A percentile compares a stretch with the other conserved stretches of the same genome.
phyloP scores from a whole-genome alignment of 2,329 filamentous ascomycete genomes.

The Penicillium polonicum region DNA sequence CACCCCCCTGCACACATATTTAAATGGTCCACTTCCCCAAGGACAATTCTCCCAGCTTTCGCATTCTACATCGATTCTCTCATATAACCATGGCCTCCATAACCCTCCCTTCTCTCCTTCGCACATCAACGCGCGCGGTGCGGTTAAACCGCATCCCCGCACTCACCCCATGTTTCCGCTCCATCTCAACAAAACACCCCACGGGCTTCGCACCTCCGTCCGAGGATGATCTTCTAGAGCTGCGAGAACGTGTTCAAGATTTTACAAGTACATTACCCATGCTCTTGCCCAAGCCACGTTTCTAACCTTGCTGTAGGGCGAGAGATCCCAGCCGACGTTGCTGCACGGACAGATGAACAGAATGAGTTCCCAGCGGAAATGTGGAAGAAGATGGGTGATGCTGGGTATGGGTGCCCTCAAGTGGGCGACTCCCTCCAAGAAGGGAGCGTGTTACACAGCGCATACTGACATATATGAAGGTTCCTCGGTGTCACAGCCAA shows the following conservation, averaged over 20 bases:
- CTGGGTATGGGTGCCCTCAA: slow-evolving; percentile 53
- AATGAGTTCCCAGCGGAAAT: slow-evolving; percentile 89
- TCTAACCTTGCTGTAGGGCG: slow-evolving; percentile 52
- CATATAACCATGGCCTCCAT: slow-evolving; percentile 33
- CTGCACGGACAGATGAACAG: slow-evolving; percentile 74
- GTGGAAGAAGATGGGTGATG: slow-evolving; percentile 91
- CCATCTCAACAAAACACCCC: slow-evolving; percentile 68
- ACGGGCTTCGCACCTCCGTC: slow-evolving; percentile 65
- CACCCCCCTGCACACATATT: slow-evolving; percentile 2
- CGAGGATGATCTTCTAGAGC: slow-evolving; percentile 70
- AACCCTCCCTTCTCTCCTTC: slow-evolving; percentile 34
- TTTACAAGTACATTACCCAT: slow-evolving; percentile 61
- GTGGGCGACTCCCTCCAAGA: too few relatives aligned
- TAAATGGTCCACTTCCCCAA: neutral
- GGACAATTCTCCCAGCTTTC: neutral
- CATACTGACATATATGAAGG: slow-evolving; percentile 37
- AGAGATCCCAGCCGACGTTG: slow-evolving; percentile 81
- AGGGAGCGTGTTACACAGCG: neutral
- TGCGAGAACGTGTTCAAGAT: slow-evolving; percentile 81
- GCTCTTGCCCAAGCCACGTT: neutral
- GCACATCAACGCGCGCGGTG: slow-evolving; percentile 33
- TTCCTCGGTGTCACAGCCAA: slow-evolving; percentile 92
- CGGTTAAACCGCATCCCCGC: slow-evolving; percentile 31
- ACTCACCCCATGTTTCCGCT: slow-evolving; percentile 31
- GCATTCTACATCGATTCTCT: neutral